Evolutionary conservation across 2,329 filamentous ascomycete genomes (phyloP), one percentile per base, ranked within the genome.

Genomic region (Aspergillus novoparasiticus): DNA sequence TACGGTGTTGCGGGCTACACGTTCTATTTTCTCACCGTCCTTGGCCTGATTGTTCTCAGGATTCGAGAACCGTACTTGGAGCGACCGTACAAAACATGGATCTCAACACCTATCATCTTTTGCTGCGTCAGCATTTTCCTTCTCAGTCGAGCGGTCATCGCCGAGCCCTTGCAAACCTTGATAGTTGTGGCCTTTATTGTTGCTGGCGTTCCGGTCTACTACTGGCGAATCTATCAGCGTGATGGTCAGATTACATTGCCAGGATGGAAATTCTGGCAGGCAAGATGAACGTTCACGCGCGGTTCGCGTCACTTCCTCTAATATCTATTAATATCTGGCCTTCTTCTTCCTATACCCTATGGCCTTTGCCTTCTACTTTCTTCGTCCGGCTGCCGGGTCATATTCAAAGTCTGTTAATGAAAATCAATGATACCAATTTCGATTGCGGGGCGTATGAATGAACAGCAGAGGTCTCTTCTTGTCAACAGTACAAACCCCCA

Each of bases 1-100:
- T 98, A 98, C 80, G 95, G 95, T 61, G 95, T 99, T 14, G 95
- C 95, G 0, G 94, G 94, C 16, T 99, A 99, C 77, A 92, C 92
- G 0, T 99, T 99, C 76, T 99, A 99, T 81, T 99, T 99, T 78
- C 82, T 96, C 61, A 96, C 94, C 0, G 95, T 99, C 0, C 86
- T 99, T 0, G 95, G 95, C 0, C 84, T 99, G 56, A 97, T 99
- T 66, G 87, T 99, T 58, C 83, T 99, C 65, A 86, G 95, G 34
- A 92, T 98, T 34, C 87, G 86, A 66, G 95, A 99, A 77, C 95
- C 95, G 4, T 84, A 89, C 66, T 85, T 99, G 53, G 93, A 97
- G 76, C 83, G 95, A 30, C 94, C 95, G 0, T 99, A 99, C 79
- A 90, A 89, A 76, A 97, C 94, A 3, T 99, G 94, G 95, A 97